Base-by-base conservation (phyloP, 306 rosid genomes). In the Rosa lucieae region DNA sequence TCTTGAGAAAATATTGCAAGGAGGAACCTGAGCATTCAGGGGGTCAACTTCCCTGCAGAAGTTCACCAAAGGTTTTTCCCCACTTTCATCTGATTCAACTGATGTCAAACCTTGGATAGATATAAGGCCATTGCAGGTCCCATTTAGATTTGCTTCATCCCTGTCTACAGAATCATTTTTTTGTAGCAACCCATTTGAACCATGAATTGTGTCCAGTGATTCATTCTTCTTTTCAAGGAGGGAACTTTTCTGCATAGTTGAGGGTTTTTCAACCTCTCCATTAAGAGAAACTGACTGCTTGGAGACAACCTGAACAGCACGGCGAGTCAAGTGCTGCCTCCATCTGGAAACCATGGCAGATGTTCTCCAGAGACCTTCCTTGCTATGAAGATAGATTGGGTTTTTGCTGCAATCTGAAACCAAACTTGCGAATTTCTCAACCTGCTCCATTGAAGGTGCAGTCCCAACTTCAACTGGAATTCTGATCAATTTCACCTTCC, bases 321-420 rank as follows among this genome's bases (percentile, higher is more conserved):
- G 73, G 72, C 83, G 96, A 83, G 81, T 75, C 83, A 81, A 84
- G 84, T 87, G 87, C 75, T 91, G 93, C 86, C 89, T 91, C 99
- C 98, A 95, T 80, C 98, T 88, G 73, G 99, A 93, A 77, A 95
- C 83, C 99, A 95, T 91, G 77, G 97, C 93, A 72, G 94, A 93
- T 43, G 98, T 85, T 88, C 99, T 93, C 94, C 85, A 59, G 59
- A 86, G 80, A 79, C 99, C 99, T 88, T 95, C 99, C 82, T 87
- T 89, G 84, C 98, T 89, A 75, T 95, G 98, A 82, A 95, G 92
- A 91, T 91, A 95, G 70, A 95, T 86, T 6, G 92, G 96, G 74
- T 84, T 83, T 86, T 89, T 95, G 86, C 91, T 87, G 80, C 59
- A 7, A 87, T 95, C 94, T 43, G 97, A 88, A 86, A 89, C 96